Evolutionary conservation across 2,329 filamentous ascomycete genomes (phyloP).

Genomic region (Pseudovirgaria hyperparasitica): DNA sequence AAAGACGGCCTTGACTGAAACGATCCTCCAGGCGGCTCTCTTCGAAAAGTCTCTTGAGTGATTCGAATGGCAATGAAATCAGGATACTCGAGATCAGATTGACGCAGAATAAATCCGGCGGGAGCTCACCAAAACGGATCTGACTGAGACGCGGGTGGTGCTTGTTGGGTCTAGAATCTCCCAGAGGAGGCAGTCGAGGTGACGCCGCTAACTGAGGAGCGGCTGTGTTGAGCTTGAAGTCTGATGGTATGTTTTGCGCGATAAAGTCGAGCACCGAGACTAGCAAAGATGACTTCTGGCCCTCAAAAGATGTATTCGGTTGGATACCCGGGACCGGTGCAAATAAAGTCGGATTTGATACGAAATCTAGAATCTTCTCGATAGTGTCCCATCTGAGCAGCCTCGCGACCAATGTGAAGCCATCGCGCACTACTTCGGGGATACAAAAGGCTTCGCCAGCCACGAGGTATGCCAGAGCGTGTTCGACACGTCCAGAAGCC

Average conservation of each 20-base stretch:
- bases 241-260: constrained; percentile 44
- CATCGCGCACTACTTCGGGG: constrained; percentile 41
- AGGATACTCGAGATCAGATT: constrained; percentile 52
- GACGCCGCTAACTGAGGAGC: constrained; percentile 34
- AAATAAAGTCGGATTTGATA: constrained; percentile 8
- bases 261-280: constrained; percentile 46
- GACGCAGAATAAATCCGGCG: constrained; percentile 29
- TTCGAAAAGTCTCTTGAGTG: constrained; percentile 54
- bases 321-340: constrained; percentile 10
- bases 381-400: constrained; percentile 51
- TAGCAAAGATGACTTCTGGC: constrained; percentile 42
- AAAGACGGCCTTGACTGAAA: constrained; percentile 26
- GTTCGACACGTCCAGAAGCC: constrained; percentile 21
- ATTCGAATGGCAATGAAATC: constrained; percentile 55
- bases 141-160: constrained; percentile 44
- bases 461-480: constrained; percentile 47
- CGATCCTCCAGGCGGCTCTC: constrained; percentile 40
- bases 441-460: constrained; percentile 47
- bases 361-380: constrained; percentile 48
- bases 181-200: constrained; percentile 31
- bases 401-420: constrained; percentile 45
- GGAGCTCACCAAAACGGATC: constrained; percentile 61
- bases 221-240: constrained; percentile 46
- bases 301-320: constrained; percentile 33
- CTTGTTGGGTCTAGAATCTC: constrained; percentile 21